Conservation (phyloP, 73 alveolate genomes). For the Loxodes magnus region DNA sequence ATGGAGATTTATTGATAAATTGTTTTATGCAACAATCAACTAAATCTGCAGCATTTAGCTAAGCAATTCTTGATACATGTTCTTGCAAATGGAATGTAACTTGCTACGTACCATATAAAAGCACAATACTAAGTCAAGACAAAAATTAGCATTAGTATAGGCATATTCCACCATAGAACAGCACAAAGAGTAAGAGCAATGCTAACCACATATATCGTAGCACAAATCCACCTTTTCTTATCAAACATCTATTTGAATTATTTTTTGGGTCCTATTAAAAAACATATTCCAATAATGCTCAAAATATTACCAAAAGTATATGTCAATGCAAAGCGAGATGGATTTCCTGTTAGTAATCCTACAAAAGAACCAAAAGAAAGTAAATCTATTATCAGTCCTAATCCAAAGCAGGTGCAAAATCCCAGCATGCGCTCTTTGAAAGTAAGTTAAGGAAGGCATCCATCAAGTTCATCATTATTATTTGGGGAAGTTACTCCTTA, state of each 20-base stretch:
- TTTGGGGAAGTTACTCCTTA: no score
- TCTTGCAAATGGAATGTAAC: conserved; percentile 76
- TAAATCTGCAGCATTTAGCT: conserved; percentile 15
- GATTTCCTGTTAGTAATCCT: conserved; percentile 65
- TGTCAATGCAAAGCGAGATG: conserved; percentile 62
- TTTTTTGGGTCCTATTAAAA: conserved; percentile 59
- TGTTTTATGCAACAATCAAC: no score
- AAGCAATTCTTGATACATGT: conserved; percentile 51
- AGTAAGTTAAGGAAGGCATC: conserved; percentile 59
- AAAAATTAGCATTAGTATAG: conserved; percentile 46
- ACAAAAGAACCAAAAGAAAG: conserved; percentile 56
- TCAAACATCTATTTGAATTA: conserved; percentile 62
- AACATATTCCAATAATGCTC: conserved; percentile 60
- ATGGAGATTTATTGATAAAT: no score
- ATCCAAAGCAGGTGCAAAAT: conserved; percentile 52
- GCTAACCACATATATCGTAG: conserved; percentile 44
- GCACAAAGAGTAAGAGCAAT: conserved; percentile 45
- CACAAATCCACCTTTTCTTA: conserved; percentile 54
- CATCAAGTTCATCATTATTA: conserved; percentile 42
- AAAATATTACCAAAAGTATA: conserved; percentile 68
- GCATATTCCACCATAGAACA: conserved; percentile 39
- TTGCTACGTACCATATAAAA: conserved; percentile 64
- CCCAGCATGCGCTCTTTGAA: conserved; percentile 67
- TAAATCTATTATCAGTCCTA: conserved; percentile 50
- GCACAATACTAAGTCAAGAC: conserved; percentile 47